Base-by-base conservation (phyloP, 2,329 filamentous ascomycete genomes). In the Trichothecium roseum region DNA sequence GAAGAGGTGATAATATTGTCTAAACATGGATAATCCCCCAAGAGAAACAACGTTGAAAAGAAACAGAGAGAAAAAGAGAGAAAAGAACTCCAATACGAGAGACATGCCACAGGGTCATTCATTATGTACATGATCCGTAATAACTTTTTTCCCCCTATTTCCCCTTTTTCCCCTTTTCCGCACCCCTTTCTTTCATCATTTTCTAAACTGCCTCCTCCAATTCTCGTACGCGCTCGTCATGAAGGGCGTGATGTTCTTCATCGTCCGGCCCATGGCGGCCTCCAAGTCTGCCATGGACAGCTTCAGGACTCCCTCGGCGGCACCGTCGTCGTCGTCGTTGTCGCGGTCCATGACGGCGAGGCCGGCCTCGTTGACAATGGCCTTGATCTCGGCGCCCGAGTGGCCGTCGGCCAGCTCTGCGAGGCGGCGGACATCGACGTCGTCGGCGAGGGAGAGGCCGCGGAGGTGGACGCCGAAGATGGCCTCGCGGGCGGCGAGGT, bases 341-440 rank as follows among this genome's bases (percentile, higher is more conserved):
- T 45, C 50, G 6, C 53, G 47, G 4, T 62, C 60, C 37, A 61
- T 54, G 10, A 66, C 69, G 5, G 60, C 56, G 35, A 61, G 51
- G 4, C 62, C 63, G 0, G 64, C 65, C 35, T 56, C 54, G 24
- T 62, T 58, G 45, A 69, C 73, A 4, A 74, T 65, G 4, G 63
- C 63, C 38, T 66, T 62, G 40, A 95, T 74, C 58, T 95, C 89
- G 0, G 88, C 87, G 3, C 88, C 88, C 2, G 86, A 91, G 54
- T 84, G 85, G 0, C 86, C 86, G 7, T 87, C 80, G 0, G 82
- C 82, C 32, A 63, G 56, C 13, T 54, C 50, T 5, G 84, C 83
- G 20, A 94, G 60, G 33, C 66, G 62, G 1, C 68, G 59, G 8
- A 85, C 55, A 49, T 86, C 74, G 12, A 94, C 73, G 37, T 84